Evolutionary conservation across 2,329 filamentous ascomycete species (phyloP).

Genomic region (Cordyceps pruinosa): DNA sequence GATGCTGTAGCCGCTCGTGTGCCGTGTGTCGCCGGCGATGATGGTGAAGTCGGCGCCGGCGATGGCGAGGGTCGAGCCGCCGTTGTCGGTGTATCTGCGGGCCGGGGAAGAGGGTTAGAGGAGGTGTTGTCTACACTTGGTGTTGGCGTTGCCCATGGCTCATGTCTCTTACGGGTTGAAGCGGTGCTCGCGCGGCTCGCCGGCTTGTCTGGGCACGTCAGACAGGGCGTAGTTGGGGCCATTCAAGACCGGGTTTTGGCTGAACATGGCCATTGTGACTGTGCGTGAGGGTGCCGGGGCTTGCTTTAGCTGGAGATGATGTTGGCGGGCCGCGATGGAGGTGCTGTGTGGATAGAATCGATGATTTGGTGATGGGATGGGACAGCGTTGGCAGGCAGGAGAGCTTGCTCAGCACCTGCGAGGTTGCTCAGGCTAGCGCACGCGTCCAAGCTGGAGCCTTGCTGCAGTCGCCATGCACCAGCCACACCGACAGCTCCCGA

Average conservation of each 20-base stretch:
- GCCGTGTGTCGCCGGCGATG: conserved; percentile 93
- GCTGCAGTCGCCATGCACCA: background rate
- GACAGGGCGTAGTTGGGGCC: conserved; percentile 64
- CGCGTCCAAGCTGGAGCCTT: conserved; percentile 15
- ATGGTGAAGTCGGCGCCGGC: conserved; percentile 91
- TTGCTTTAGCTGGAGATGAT: background rate
- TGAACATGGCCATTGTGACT: conserved; percentile 58
- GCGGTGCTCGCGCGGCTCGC: conserved; percentile 63
- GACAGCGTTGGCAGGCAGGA: background rate
- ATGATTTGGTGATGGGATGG: background rate
- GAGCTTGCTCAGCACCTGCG: conserved; percentile 7
- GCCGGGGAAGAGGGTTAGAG: background rate
- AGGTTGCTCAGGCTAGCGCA: conserved; percentile 8
- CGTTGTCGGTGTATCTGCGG: conserved; percentile 88
- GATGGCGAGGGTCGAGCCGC: conserved; percentile 92
- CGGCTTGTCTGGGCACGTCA: conserved; percentile 49
- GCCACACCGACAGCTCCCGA: background rate
- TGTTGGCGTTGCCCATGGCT: background rate
- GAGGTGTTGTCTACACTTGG: background rate
- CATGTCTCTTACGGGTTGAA: conserved; percentile 73
- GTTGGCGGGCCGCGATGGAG: background rate
- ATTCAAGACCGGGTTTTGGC: conserved; percentile 62
- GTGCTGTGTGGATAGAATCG: conserved; percentile 7
- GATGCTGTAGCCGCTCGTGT: conserved; percentile 96
- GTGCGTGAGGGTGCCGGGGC: conserved; percentile 4